Percentiles rank a stretch among this genome's conserved stretches.
Conservation (phyloP, 192 early-diverging fungal genomes). For the Lunasporangiospora selenospora region DNA sequence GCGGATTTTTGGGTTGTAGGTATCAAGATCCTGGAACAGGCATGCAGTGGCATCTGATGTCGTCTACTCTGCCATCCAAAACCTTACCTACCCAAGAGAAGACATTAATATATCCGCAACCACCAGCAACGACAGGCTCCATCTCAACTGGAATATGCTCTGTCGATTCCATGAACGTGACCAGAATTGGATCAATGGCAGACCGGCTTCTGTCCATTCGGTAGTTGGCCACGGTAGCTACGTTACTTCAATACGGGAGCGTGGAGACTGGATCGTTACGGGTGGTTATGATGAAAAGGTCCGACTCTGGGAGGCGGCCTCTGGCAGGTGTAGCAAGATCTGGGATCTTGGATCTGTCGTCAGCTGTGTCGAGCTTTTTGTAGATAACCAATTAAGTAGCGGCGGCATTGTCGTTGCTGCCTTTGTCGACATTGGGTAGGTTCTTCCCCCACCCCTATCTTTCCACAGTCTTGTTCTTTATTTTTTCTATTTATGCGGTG, state of each 20-base stretch:
- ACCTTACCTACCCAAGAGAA: constrained; percentile 15
- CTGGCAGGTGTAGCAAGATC: constrained; percentile 40
- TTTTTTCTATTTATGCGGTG: not conserved
- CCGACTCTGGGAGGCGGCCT: constrained; percentile 36
- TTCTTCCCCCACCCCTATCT: no score
- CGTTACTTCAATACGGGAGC: constrained; percentile 31
- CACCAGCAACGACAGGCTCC: not conserved
- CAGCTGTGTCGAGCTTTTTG: constrained; percentile 36
- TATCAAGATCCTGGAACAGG: constrained; percentile 21
- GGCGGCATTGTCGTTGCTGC: constrained; percentile 37
- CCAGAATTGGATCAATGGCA: constrained; percentile 13
- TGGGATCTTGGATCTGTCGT: constrained; percentile 40
- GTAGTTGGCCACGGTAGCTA: constrained; percentile 34
- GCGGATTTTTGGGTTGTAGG: no score
- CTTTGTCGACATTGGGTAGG: constrained; percentile 49
- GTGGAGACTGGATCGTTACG: constrained; percentile 32
- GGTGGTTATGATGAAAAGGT: constrained; percentile 48
- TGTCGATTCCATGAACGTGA: constrained; percentile 32
- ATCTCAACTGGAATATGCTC: constrained; percentile 29
- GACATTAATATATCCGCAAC: no score
- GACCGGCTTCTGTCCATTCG: constrained; percentile 9
- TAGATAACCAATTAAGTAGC: constrained; percentile 13
- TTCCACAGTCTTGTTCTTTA: not conserved
- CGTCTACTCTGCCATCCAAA: not conserved
- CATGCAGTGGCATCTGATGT: constrained; percentile 10